Base-by-base conservation (phyloP, 2,329 filamentous ascomycete species). In the Xylaria digitata region DNA sequence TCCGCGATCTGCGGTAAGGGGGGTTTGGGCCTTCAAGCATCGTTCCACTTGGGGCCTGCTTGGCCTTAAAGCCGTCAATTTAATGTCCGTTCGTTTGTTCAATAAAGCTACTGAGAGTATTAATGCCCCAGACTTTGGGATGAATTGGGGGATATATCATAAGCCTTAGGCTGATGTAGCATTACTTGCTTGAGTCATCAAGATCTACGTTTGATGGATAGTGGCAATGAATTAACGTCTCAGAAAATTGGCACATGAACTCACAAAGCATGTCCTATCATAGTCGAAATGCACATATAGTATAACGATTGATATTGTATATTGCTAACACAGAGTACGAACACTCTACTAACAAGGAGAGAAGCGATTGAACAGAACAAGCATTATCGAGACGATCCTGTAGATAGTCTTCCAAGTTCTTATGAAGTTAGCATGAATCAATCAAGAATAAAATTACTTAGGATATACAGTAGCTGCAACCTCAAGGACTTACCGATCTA, bases 1-100 rank as follows among this genome's bases (percentile, higher is more conserved):
- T 65, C 50, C 58, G 34, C 62, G 66, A 68, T 68, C 66, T 68
- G 61, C 66, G 48, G 61, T 52, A 37, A 59, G 53, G 46, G 42
- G 30, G 17, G 52, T 65, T 53, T 65, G 57, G 58, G 26, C 53
- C 62, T 62, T 49, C 58, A 52, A 30, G 34, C 45, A 60, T 59
- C 40, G 55, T 58, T 37, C 59, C 32, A 63, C 42, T 40, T 37
- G 9, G 19, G 26, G 57, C 26, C 48, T 42, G 50, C 57, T 48
- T 59, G 58, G 58, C 59, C 6, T 40, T 37, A 17, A 40, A 34
- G 46, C 54, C 46, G 48, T 30, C 40, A 8, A 19, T 34, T 55
- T 37, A 15, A 19, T 19, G 54, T 42, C 17, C 2, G 34, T 26
- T 37, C 34, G 9, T 43, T 19, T 30, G 3, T 23, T 23, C n/a